Base-by-base conservation (phyloP, 2,329 filamentous ascomycete genomes). In the Ceratocystis ficicola region DNA sequence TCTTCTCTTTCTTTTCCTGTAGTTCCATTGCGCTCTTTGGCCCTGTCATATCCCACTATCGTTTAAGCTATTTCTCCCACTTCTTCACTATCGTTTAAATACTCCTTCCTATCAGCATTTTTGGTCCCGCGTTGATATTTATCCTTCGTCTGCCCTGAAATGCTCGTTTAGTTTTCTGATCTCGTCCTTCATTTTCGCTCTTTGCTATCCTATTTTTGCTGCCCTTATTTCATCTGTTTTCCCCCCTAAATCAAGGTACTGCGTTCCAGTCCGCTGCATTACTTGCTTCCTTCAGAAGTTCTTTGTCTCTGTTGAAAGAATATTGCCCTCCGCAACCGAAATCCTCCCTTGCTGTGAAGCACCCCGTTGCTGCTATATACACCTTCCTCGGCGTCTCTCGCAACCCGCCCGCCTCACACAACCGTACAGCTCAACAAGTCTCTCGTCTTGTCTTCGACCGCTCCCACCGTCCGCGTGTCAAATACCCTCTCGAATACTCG, bases 201-300 rank as follows among this genome's bases (percentile, higher is more conserved):
- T 65, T 57, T 44, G 20, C 60, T 62, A 12, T 28, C 8, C 10
- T 30, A 52, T 55, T 55, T 25, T 41, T 55, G 7, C 41, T 41
- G 15, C 17, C 50, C 22, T 59, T 22, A n/a, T 50, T 48, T 44
- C 62, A 30, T 12, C n/a, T 30, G 20, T 32, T 57, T 12, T 22
- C 30, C 12, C 59, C 63, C 63, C 63, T 65, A 57, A 20, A 65
- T 57, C 15, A 59, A 65, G 63, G 50, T 20, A 66, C 44, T 28
- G 22, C 60, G 36, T 44, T 57, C 65, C 65, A 57, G 6, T 32
- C 32, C 60, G 17, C 30, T 41, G 36, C 48, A 65, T 65, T 65
- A 36, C 32, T 48, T 44, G 50, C 30, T 65, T 50, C 8, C 10
- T 50, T 65, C 30, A 59, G 30, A 44, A 60, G 20, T 44, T 10